These are phyloP conservation scores for Paulownia fortunei DNA, from an alignment of 257 asterid genomes.

Conservation along the genomic window DNA sequence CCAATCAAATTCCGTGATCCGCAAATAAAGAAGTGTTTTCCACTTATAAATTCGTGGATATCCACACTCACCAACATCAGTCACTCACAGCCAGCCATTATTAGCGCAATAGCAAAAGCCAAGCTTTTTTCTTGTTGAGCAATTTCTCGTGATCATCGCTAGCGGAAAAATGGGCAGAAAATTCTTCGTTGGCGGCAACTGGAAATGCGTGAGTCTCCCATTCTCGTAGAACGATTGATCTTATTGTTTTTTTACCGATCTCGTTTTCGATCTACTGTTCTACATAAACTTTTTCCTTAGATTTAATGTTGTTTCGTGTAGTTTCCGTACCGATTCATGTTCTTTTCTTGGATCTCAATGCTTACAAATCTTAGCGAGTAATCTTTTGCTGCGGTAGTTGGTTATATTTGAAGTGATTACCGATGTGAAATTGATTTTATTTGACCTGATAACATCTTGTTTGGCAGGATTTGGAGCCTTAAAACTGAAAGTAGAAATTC, in stretches of 20 bases:
- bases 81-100: constrained; percentile 30
- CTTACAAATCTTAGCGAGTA: not conserved
- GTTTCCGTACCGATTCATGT: not conserved
- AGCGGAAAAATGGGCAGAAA: constrained; percentile 68
- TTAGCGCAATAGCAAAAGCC: constrained; percentile 3
- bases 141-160: constrained; percentile 47
- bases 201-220: constrained; percentile 86
- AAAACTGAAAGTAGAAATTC: not conserved
- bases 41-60: constrained; percentile 30
- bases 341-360: not conserved
- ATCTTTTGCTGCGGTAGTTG: not conserved
- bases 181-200: constrained; percentile 98
- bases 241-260: not conserved
- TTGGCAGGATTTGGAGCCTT: constrained; percentile 7
- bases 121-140: constrained; percentile 34
- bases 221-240: not conserved
- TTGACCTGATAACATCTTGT: not conserved
- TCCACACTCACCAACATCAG: constrained; percentile 11
- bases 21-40: constrained; percentile 37
- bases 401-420: constrained; percentile 7
- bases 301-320: constrained; percentile 16
- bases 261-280: constrained; percentile 31
- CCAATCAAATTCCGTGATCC: constrained; percentile 41
- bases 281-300: not conserved
- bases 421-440: not conserved